Evolutionary conservation across 2,329 filamentous ascomycete species (phyloP).

Genomic region (Fusarium musae): DNA sequence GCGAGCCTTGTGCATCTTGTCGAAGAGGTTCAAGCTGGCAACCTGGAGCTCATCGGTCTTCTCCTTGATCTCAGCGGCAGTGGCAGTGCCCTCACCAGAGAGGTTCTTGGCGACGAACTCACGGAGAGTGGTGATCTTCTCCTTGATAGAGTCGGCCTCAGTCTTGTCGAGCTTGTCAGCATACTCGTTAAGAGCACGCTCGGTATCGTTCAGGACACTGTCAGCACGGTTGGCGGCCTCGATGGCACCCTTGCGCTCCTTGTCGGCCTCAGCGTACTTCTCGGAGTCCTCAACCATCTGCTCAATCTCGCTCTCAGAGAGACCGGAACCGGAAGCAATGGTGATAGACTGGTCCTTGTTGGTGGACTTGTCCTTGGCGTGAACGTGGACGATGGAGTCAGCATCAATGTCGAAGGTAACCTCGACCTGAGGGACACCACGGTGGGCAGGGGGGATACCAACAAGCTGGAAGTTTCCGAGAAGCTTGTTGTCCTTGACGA

Average conservation of each 20-base stretch:
- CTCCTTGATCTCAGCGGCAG: constrained; percentile 94
- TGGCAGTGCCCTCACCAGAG: constrained; percentile 86
- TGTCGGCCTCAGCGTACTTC: constrained; percentile 93
- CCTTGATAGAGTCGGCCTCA: constrained; percentile 90
- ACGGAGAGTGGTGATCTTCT: constrained; percentile 89
- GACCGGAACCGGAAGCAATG: constrained; percentile 96
- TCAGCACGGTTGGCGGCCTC: constrained; percentile 98
- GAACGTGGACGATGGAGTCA: constrained; percentile 96
- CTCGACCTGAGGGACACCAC: constrained; percentile 95
- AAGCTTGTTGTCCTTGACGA: constrained; percentile 98
- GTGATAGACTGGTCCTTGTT: constrained; percentile 99
- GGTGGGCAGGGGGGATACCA: constrained; percentile 94
- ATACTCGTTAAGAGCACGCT: constrained; percentile 97
- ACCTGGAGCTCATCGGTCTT: constrained; percentile 99
- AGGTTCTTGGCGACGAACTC: constrained; percentile 96
- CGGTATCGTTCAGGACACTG: constrained; percentile 95
- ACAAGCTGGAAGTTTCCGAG: constrained; percentile 99
- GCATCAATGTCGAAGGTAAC: constrained; percentile 99
- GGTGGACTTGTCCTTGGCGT: constrained; percentile 99
- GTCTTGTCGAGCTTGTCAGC: constrained; percentile 96
- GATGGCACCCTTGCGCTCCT: constrained; percentile 95
- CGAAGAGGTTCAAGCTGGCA: constrained; percentile 94
- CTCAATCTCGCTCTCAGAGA: constrained; percentile 94
- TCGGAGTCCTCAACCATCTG: constrained; percentile 98
- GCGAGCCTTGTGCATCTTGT: constrained; percentile 99